These are phyloP conservation scores for Nepenthes alata DNA, from an alignment of 179 eudicot species.

Conservation along the genomic window DNA sequence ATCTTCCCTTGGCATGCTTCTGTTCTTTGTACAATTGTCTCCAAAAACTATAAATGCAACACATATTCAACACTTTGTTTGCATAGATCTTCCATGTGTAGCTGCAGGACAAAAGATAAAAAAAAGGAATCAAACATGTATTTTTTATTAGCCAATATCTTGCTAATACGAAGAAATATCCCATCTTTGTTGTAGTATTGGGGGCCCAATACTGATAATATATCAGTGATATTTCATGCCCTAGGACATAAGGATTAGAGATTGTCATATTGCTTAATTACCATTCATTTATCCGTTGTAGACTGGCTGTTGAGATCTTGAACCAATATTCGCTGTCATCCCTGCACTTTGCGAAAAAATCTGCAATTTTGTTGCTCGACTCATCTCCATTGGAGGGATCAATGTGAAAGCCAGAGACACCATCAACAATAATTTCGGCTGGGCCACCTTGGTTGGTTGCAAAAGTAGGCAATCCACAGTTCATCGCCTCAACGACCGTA, in stretches of 20 bases:
- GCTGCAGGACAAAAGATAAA: slow-evolving; percentile 17
- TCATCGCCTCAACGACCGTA: slow-evolving; percentile 80
- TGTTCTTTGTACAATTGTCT: slow-evolving; percentile 43
- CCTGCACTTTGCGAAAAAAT: slow-evolving; percentile 37
- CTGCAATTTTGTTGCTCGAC: slow-evolving; percentile 32
- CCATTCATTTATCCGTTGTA: slow-evolving; percentile 59
- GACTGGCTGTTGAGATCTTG: slow-evolving; percentile 38
- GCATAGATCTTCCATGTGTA: slow-evolving; percentile 80
- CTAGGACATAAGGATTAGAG: background rate
- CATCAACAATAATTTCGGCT: slow-evolving; percentile 62
- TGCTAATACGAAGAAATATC: too few species aligned
- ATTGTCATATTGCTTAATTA: slow-evolving; percentile 10
- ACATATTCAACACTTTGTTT: slow-evolving; percentile 49
- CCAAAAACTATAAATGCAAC: slow-evolving; percentile 58
- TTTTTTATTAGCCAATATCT: background rate
- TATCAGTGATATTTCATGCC: background rate
- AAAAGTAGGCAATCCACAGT: slow-evolving; percentile 71
- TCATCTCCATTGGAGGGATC: slow-evolving; percentile 62
- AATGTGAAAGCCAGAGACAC: slow-evolving; percentile 66
- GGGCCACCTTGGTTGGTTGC: slow-evolving; percentile 85
- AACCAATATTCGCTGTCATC: slow-evolving; percentile 39
- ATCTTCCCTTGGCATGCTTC: slow-evolving; percentile 56
- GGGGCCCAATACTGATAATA: too few species aligned
- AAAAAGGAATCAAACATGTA: background rate
- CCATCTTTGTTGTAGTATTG: too few species aligned